A percentile compares a stretch with the other conserved stretches of the same genome.
Evolutionary conservation across 2,329 filamentous ascomycete genomes (phyloP).

Genomic region (Pezicula carpinea): DNA sequence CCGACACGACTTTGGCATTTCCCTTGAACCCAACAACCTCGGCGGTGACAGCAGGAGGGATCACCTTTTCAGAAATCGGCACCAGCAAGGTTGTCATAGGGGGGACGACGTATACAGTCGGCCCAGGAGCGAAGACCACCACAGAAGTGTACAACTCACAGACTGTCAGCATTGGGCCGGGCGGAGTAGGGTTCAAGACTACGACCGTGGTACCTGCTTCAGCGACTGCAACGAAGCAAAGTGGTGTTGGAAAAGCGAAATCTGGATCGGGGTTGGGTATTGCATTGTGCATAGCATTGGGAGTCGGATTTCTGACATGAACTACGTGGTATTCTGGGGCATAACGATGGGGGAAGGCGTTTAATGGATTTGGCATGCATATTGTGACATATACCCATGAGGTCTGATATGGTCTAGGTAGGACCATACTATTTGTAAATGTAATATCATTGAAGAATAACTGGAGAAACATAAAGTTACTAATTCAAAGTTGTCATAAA

Average conservation of each 20-base stretch:
- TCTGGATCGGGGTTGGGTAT: constrained; percentile 6
- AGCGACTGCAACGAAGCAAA: constrained; percentile 10
- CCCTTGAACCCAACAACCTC: constrained; percentile 19
- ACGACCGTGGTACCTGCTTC: constrained; percentile 18
- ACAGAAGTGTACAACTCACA: constrained; percentile 1
- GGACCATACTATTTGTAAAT: not conserved
- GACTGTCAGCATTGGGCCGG: constrained; percentile 20
- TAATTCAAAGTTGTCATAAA: too few species aligned
- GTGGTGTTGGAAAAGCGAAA: constrained; percentile 6
- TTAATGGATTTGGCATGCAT: constrained; percentile 3
- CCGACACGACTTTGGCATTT: constrained; percentile 12
- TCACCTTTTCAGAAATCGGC: constrained; percentile 21
- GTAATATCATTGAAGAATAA: not conserved
- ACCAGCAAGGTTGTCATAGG: constrained; percentile 17
- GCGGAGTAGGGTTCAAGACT: constrained; percentile 22
- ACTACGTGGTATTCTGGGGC: not conserved
- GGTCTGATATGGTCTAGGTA: not conserved
- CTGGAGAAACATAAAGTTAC: too few species aligned
- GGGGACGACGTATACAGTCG: constrained; percentile 19
- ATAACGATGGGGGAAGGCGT: not conserved
- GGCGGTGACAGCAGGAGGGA: constrained; percentile 17
- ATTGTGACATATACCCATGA: constrained; percentile 11
- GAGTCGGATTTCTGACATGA: constrained; percentile 11
- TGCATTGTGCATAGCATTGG: constrained; percentile 7
- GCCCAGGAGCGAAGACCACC: not conserved